Percentiles rank a stretch among this genome's conserved stretches.
Conservation (phyloP, 2,329 filamentous ascomycete species). For the Alternaria burnsii region DNA sequence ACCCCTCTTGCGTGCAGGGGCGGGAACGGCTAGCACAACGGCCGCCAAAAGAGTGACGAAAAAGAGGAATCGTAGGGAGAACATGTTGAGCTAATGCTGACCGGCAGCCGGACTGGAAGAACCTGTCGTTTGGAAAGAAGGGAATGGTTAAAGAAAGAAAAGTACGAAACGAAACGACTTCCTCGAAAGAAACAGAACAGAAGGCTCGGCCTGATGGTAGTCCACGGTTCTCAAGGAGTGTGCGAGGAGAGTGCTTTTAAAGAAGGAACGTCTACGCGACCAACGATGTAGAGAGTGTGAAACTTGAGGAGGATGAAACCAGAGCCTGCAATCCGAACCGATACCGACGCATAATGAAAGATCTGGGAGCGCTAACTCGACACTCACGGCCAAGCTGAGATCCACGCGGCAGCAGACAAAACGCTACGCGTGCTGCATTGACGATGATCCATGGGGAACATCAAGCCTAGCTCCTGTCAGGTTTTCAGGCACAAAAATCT, state of each 20-base stretch:
- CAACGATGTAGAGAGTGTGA: conserved; percentile 20
- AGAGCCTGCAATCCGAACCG: conserved; percentile 19
- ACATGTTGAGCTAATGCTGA: conserved; percentile 50
- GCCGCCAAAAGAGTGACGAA: conserved; percentile 60
- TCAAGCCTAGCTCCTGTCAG: conserved; percentile 16
- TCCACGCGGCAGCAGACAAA: conserved; percentile 32
- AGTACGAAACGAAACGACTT: conserved; percentile 32
- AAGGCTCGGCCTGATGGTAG: conserved; percentile 44
- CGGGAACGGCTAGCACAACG: conserved; percentile 58
- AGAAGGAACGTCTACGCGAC: conserved; percentile 29
- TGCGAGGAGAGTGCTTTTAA: conserved; percentile 39
- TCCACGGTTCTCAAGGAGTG: conserved; percentile 35
- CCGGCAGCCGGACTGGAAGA: conserved; percentile 48
- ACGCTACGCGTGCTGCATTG: conserved; percentile 27
- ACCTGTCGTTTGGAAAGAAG: conserved; percentile 27
- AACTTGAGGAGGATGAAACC: conserved; percentile 34
- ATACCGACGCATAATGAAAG: conserved; percentile 31
- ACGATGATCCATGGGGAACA: conserved; percentile 15
- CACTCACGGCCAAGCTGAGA: conserved; percentile 22
- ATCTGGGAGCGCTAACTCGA: conserved; percentile 28
- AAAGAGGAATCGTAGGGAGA: conserved; percentile 49
- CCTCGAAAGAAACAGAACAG: conserved; percentile 31
- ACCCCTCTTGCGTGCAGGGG: conserved; percentile 39
- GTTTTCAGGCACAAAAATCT: conserved; percentile 16
- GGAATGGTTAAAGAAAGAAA: conserved; percentile 28